A percentile compares a stretch with the other conserved stretches of the same genome.
phyloP scores from a whole-genome alignment of 768 basidiomycete genomes.

The Tulasnella sp. region DNA sequence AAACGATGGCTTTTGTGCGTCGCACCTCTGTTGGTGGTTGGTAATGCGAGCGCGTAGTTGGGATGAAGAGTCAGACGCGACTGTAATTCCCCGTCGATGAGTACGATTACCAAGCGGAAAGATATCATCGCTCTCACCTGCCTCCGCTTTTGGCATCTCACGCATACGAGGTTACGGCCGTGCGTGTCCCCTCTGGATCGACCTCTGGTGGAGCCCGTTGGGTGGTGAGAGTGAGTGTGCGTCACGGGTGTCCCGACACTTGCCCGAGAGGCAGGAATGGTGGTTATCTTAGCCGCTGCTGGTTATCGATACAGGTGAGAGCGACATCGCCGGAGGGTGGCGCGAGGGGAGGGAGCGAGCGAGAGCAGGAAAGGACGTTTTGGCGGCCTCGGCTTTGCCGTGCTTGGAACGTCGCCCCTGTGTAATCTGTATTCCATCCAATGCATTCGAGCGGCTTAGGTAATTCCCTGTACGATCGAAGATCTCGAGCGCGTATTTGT shows the following conservation, averaged over 20 bases:
- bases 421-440: neutral
- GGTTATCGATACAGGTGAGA: no score
- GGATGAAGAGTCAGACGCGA: neutral
- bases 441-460: neutral
- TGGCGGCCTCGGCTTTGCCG: no score
- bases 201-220: neutral
- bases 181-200: slow-evolving; percentile 12
- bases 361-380: neutral
- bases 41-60: neutral
- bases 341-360: neutral
- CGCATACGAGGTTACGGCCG: slow-evolving; percentile 9
- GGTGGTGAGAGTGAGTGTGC: neutral
- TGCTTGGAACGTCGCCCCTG: no score
- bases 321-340: neutral
- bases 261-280: no score
- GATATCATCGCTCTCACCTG: neutral
- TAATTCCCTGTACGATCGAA: neutral
- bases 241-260: neutral
- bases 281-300: no score
- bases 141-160: slow-evolving; percentile 10
- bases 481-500: neutral
- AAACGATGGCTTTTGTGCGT: slow-evolving; percentile 11
- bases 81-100: neutral
- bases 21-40: neutral
- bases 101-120: no score